phyloP scores from a whole-genome alignment of 1,139 yeast genomes.

The Yamadazyma diddensiae region DNA sequence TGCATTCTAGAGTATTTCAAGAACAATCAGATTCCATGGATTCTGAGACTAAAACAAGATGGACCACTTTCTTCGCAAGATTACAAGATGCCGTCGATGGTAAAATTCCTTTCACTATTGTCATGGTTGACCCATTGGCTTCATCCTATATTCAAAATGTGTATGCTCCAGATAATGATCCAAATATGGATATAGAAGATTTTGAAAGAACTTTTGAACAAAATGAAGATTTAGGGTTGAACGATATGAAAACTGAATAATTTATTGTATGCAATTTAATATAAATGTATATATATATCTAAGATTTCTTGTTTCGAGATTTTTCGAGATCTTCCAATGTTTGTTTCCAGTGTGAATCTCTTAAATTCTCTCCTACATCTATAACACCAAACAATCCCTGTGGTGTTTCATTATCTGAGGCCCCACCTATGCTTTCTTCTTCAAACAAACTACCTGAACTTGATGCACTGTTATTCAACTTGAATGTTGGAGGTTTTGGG shows the following conservation, averaged over 20 bases:
- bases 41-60: constrained; percentile 64
- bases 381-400: constrained; percentile 20
- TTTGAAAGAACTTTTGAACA: constrained; percentile 84
- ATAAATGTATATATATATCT: too few species aligned
- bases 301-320: too few species aligned
- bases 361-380: constrained; percentile 24
- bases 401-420: background rate
- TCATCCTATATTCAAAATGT: constrained; percentile 95
- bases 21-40: constrained; percentile 94
- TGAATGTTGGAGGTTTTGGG: constrained; percentile 4
- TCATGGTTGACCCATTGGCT: constrained; percentile 93
- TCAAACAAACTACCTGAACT: constrained; percentile 1
- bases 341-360: constrained; percentile 27
- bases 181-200: constrained; percentile 89
- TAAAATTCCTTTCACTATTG: constrained; percentile 74
- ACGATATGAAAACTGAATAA: constrained; percentile 62
- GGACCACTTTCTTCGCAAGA: constrained; percentile 75
- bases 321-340: constrained; percentile 17
- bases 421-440: background rate
- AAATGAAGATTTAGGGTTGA: constrained; percentile 88
- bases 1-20: constrained; percentile 79
- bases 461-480: constrained; percentile 4
- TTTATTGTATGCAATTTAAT: background rate
- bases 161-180: constrained; percentile 97
- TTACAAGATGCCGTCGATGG: constrained; percentile 85